phyloP scores from a whole-genome alignment of 2,329 filamentous ascomycete genomes.

The Cryoendolithus antarcticus region DNA sequence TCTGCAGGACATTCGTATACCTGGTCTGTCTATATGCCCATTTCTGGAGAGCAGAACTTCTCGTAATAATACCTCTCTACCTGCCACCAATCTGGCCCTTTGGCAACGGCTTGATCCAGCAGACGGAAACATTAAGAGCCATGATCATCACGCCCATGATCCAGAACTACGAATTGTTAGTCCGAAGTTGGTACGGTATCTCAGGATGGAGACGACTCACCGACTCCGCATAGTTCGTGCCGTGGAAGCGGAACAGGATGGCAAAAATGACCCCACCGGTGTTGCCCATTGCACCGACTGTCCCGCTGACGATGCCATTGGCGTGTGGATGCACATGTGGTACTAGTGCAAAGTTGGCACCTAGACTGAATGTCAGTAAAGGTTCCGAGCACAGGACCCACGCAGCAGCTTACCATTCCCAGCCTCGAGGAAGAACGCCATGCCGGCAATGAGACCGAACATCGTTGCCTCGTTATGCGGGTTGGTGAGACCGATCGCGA shows the following conservation, averaged over 20 bases:
- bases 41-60: too few relatives aligned
- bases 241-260: constrained; percentile 63
- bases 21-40: too few relatives aligned
- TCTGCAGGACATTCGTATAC: too few relatives aligned
- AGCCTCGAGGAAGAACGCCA: constrained; percentile 67
- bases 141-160: constrained; percentile 65
- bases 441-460: constrained; percentile 61
- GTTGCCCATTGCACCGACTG: constrained; percentile 58
- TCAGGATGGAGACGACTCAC: constrained; percentile 26
- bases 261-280: constrained; percentile 70
- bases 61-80: constrained; percentile 1
- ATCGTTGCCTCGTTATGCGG: constrained; percentile 50
- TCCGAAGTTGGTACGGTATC: too few relatives aligned
- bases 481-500: constrained; percentile 48
- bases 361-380: not conserved
- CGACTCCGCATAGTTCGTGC: constrained; percentile 51
- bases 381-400: not conserved
- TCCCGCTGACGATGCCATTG: constrained; percentile 59
- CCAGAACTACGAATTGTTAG: constrained; percentile 34
- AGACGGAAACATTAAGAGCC: constrained; percentile 50
- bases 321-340: constrained; percentile 70
- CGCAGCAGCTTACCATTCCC: constrained; percentile 47
- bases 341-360: constrained; percentile 68
- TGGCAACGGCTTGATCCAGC: constrained; percentile 45
- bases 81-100: constrained; percentile 37